Base-by-base conservation (phyloP, 768 basidiomycete genomes). In the Exsudoporus frostii region DNA sequence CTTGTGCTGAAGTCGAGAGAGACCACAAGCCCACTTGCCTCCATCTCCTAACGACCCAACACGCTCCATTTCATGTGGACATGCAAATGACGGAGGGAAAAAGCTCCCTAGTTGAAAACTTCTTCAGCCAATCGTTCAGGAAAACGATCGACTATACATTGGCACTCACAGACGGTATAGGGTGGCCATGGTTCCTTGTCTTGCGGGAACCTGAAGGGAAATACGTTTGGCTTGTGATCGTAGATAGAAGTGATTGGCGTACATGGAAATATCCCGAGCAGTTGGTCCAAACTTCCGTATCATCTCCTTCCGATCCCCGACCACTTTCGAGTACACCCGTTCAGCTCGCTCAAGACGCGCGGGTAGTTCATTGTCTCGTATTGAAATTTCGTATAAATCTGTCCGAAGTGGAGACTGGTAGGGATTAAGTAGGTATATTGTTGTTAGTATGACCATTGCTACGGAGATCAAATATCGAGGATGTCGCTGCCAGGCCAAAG, bases 1-100 rank as follows among this genome's bases (percentile, higher is more conserved):
- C 65, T 85, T 84, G 46, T 77, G 70, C 48, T 71, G 70, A 6
- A 86, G 67, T 4, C 79, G 74, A 22, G 79, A 80, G 24, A 86
- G 61, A 2, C 86, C 86, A 59, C 86, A 86, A 15, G 83, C 74
- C 81, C 83, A 87, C 68, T 86, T 87, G 14, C 86, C 85, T 14
- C 85, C 85, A 62, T 86, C 85, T 17, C 84, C 83, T 9, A 86
- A 68, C 14, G 76, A 73, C 37, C 76, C 76, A 46, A 77, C 51
- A 20, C 76, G 75, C 55, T 77, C 71, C 13, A 71, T 45, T 47
- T 74, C 68, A 53, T 77, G 75, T 20, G 78, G 76, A 59, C 78
- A 77, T 29, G 71, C 65, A 54, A 74, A 79, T 1, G 74, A 59
- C 0, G 78, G 69, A 19, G 71, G 68, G 47, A 78, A 78, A 53